Evolutionary conservation across 1,284 basidiomycete genomes (phyloP).

Genomic region (Marasmius sp.): DNA sequence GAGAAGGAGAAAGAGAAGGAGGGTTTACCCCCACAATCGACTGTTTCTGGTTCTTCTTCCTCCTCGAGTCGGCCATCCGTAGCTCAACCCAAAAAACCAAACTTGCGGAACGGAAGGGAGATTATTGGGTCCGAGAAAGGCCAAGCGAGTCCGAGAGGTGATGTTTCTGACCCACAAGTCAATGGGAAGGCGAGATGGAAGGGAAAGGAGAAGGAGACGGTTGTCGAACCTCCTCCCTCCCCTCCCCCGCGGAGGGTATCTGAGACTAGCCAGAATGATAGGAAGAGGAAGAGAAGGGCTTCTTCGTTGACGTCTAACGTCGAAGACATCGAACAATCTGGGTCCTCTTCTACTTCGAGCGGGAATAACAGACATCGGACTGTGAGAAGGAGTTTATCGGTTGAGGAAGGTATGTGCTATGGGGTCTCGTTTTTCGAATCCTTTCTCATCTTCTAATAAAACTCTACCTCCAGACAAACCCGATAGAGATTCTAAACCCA

Average conservation of each 20-base stretch:
- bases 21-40: background rate
- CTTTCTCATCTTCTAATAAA: background rate
- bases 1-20: background rate
- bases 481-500: too few relatives aligned
- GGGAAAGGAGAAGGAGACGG: background rate
- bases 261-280: background rate
- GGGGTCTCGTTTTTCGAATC: background rate
- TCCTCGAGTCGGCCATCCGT: background rate
- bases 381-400: background rate
- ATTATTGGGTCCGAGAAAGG: background rate
- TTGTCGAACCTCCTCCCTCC: background rate
- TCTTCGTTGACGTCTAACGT: background rate
- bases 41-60: too few relatives aligned
- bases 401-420: background rate
- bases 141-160: background rate
- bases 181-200: background rate
- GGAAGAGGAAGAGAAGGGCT: background rate
- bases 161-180: background rate
- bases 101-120: background rate
- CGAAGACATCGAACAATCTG: background rate
- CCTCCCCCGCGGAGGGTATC: background rate
- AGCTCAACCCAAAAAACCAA: background rate
- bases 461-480: too few relatives aligned
- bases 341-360: background rate
- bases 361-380: background rate